Base-by-base conservation (phyloP, 768 basidiomycete genomes). In the Suillus americanus region DNA sequence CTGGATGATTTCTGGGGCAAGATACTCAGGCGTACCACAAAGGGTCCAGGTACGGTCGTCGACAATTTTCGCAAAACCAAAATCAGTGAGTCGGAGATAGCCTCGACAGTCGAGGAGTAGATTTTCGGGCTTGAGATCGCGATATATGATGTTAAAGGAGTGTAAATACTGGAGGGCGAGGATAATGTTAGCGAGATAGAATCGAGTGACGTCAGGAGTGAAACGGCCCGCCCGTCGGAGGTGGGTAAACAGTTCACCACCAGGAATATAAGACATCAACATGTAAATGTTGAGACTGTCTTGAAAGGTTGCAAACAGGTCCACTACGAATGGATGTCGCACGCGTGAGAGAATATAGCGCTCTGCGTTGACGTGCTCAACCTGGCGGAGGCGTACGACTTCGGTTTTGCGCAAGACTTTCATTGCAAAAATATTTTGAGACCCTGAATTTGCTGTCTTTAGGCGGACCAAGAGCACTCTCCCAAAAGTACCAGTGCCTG, bases 81-180 rank as follows among this genome's bases (percentile, higher is more conserved):
- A 99, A 79, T 99, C 97, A 25, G 96, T 97, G 65, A 99, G 87
- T 40, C 94, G 92, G 67, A 97, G 85, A 73, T 99, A 98, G 6
- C 97, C 97, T 45, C 90, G 86, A 25, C 92, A 88, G 74, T 97
- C 97, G 61, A 99, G 82, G 45, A 99, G 86, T n/a, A 99, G 86
- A 72, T 99, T 99, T 78, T 99, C 97, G 18, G 97, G 97, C 77
- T 99, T 99, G 69, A 99, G 86, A 78, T 99, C 97, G 51, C 97
- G 94, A 78, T 99, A 99, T 72, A 99, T 94, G 77, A 99, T 97
- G 81, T 98, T 95, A 79, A 92, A 94, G 16, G 90, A 90, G 76
- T 99, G 97, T 6, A 99, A 83, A 70, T 97, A 96, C 79, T 92
- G 94, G 70, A 99, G 84, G 40, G 96, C 97, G 65, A 99, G 87